phyloP scores from a whole-genome alignment of 768 basidiomycete genomes.

The Boletus rex-veris region DNA sequence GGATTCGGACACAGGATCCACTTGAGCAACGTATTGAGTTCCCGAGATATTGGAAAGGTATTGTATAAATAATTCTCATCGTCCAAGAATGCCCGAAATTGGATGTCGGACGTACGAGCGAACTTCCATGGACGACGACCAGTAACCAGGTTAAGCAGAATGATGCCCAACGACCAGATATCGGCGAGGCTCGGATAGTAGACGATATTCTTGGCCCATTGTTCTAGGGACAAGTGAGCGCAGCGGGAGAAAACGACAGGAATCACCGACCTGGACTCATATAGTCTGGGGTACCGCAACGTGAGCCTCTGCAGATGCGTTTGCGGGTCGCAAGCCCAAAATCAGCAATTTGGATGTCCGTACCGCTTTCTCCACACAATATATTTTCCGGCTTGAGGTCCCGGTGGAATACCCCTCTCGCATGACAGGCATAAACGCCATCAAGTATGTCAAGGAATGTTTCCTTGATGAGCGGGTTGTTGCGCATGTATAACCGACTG shows the following conservation, averaged over 20 bases:
- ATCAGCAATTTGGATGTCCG: conserved; percentile 62
- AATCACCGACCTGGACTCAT: conserved; percentile 63
- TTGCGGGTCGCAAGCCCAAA: conserved; percentile 67
- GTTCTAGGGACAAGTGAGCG: conserved; percentile 31
- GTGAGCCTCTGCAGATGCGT: conserved; percentile 45
- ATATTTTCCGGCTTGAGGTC: conserved; percentile 88
- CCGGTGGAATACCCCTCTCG: conserved; percentile 71
- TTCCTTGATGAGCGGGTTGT: conserved; percentile 58
- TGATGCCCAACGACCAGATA: conserved; percentile 74
- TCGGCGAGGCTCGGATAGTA: conserved; percentile 38
- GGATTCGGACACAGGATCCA: conserved; percentile 17
- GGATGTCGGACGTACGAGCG: conserved; percentile 6
- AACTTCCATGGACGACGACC: conserved; percentile 33
- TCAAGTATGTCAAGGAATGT: conserved; percentile 80
- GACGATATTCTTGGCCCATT: conserved; percentile 50
- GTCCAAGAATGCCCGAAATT: conserved; percentile 14
- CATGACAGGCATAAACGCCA: conserved; percentile 73
- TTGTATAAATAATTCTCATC: conserved; percentile 16
- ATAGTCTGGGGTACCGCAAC: conserved; percentile 59
- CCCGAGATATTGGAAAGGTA: conserved; percentile 13
- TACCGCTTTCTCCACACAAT: conserved; percentile 52
- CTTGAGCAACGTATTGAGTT: conserved; percentile 13
- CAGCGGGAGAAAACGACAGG: not conserved
- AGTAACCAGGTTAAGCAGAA: conserved; percentile 79
- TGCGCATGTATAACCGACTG: conserved; percentile 47